Conservation (phyloP, 2,329 filamentous ascomycete species). For the Cytospora leucostoma region DNA sequence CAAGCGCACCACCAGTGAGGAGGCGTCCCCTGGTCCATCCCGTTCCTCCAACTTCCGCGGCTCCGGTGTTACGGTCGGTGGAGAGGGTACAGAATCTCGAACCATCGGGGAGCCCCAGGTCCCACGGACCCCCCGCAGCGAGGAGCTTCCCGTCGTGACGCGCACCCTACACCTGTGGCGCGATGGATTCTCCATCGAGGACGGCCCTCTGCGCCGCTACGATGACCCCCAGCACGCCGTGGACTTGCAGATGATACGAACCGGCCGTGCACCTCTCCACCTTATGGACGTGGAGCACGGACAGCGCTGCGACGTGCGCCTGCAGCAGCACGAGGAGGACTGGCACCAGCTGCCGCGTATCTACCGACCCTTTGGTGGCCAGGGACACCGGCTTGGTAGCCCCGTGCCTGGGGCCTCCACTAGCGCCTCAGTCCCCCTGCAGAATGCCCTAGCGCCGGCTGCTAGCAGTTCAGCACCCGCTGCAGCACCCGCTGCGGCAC, state of each 20-base stretch:
- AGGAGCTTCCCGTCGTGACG: slow-evolving; percentile 33
- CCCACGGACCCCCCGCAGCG: slow-evolving; percentile 32
- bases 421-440: slow-evolving; percentile 39
- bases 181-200: slow-evolving; percentile 83
- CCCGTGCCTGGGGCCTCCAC: slow-evolving; percentile 65
- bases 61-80: slow-evolving; percentile 73
- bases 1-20: slow-evolving; percentile 41
- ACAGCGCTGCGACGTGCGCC: slow-evolving; percentile 77
- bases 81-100: slow-evolving; percentile 72
- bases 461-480: slow-evolving; percentile 26
- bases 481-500: slow-evolving; percentile 20
- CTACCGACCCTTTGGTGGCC: slow-evolving; percentile 74
- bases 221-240: slow-evolving; percentile 75
- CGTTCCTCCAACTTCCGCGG: slow-evolving; percentile 61
- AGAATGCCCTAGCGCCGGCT: slow-evolving; percentile 32
- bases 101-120: slow-evolving; percentile 60
- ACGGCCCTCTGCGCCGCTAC: slow-evolving; percentile 75
- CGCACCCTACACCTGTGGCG: slow-evolving; percentile 78
- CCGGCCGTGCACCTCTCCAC: slow-evolving; percentile 73
- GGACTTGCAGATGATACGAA: slow-evolving; percentile 74
- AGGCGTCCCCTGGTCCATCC: slow-evolving; percentile 51
- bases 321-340: slow-evolving; percentile 73
- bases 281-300: slow-evolving; percentile 75
- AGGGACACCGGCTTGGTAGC: slow-evolving; percentile 73
- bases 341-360: slow-evolving; percentile 73